Evolutionary conservation across 352 stramenopile species (phyloP), one percentile per base, ranked within the genome.

Genomic region (Thraustochytrium sp.): DNA sequence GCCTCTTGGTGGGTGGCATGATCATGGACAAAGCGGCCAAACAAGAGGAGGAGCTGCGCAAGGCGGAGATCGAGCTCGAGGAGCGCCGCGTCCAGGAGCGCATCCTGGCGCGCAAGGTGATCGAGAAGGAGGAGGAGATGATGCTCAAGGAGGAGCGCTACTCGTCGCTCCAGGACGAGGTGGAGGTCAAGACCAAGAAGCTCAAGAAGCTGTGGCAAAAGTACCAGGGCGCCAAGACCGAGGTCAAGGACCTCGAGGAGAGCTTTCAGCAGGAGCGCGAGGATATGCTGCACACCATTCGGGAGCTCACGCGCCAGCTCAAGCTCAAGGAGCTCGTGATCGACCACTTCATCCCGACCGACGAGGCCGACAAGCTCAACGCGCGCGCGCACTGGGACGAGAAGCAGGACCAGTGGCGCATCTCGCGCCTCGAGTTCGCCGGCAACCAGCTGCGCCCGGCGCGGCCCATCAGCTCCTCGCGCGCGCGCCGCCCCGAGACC

Each of bases 261-360:
- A 95, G 98, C 86, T 98, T 97, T 85, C 91, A 97, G 87, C 86
- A 87, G 2, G 95, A 98, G 85, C 94, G 96, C 56, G 93, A 96
- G 82, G 94, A 98, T 83, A 95, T 98, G 90, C 90, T 98, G 29
- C 93, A 97, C 64, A 96, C 92, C 3, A 96, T 98, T 48, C 91
- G 95, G 13, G 92, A 97, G 82, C 89, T 98, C 48, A 96, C 92
- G 26, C 90, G 92, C 31, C 93, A 98, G 83, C 85, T 98, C 49
- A 98, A 98, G 87, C 90, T 98, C 37, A 98, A 98, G 86, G 91
- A 98, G 42, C 84, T 97, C 29, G 82, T 98, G 31, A 87, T 98
- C 49, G 88, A 87, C 4, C 90, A 95, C 42, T 98, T 98, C 86
- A 92, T 93, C 23, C 90, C 90, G 2, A 85, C 89, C 48, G 84